Conservation (phyloP, 2,329 filamentous ascomycete genomes). For the Rutstroemia sp. region DNA sequence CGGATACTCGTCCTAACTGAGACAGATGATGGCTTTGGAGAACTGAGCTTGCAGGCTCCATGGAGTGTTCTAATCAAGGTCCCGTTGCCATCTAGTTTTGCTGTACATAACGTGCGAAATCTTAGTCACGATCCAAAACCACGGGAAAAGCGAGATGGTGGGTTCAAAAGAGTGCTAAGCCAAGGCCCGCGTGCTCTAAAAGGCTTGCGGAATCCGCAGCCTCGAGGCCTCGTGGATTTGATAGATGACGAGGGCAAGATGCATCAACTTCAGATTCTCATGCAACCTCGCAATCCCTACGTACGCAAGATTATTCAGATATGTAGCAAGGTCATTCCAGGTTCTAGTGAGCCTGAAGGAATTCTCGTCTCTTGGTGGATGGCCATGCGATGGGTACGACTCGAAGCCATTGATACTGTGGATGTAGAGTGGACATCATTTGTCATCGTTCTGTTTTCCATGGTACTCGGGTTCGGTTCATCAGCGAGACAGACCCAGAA, state of each 20-base stretch:
- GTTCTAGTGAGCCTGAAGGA: constrained; percentile 48
- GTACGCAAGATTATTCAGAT: constrained; percentile 53
- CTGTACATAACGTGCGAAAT: constrained; percentile 51
- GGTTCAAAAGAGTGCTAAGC: constrained; percentile 37
- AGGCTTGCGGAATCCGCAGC: constrained; percentile 50
- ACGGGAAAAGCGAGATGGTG: constrained; percentile 44
- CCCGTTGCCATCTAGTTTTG: constrained; percentile 50
- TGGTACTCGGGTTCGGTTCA: constrained; percentile 53
- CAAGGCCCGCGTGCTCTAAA: constrained; percentile 31
- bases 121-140: constrained; percentile 49
- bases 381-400: constrained; percentile 59
- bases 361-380: constrained; percentile 68
- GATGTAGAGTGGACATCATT: constrained; percentile 65
- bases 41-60: constrained; percentile 66
- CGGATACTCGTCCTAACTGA: constrained; percentile 65
- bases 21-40: constrained; percentile 53
- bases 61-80: constrained; percentile 67
- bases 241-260: constrained; percentile 52
- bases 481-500: constrained; percentile 28
- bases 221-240: constrained; percentile 57
- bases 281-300: constrained; percentile 57
- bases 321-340: constrained; percentile 57
- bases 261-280: constrained; percentile 60
- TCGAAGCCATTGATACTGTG: constrained; percentile 37
- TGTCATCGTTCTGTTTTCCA: constrained; percentile 54